Conservation (phyloP, 345 rosid genomes). For the Reutealis trisperma region DNA sequence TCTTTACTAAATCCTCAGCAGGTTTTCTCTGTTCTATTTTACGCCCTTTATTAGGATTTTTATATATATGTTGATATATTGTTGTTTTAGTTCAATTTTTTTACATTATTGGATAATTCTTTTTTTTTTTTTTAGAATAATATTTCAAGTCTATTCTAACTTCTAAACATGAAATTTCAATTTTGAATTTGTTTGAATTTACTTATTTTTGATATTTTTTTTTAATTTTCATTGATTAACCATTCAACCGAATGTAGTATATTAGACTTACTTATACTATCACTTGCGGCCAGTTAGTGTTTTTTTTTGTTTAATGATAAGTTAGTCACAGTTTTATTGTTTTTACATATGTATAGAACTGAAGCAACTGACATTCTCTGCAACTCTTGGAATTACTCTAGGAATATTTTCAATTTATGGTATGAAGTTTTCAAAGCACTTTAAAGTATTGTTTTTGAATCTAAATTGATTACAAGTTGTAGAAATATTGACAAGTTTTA, state of each 20-base stretch:
- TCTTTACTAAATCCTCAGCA: constrained; percentile 66
- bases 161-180: background rate
- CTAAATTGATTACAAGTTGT: background rate
- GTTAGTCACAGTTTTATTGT: background rate
- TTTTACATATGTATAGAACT: constrained; percentile 76
- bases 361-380: constrained; percentile 83
- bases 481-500: background rate
- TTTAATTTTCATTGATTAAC: no score
- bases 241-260: no score
- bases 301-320: background rate
- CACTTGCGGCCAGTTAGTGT: background rate
- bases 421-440: constrained; percentile 14
- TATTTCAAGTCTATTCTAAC: background rate
- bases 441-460: background rate
- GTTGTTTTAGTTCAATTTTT: no score
- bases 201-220: no score
- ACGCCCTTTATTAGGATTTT: background rate
- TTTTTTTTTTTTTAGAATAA: no score
- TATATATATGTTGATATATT: background rate
- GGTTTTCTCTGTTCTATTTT: constrained; percentile 32
- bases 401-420: constrained; percentile 96
- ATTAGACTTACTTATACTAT: background rate
- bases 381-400: constrained; percentile 80
- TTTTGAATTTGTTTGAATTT: no score
- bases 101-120: no score